Evolutionary conservation across 345 rosid species (phyloP).

Genomic region (Durio zibethinus): DNA sequence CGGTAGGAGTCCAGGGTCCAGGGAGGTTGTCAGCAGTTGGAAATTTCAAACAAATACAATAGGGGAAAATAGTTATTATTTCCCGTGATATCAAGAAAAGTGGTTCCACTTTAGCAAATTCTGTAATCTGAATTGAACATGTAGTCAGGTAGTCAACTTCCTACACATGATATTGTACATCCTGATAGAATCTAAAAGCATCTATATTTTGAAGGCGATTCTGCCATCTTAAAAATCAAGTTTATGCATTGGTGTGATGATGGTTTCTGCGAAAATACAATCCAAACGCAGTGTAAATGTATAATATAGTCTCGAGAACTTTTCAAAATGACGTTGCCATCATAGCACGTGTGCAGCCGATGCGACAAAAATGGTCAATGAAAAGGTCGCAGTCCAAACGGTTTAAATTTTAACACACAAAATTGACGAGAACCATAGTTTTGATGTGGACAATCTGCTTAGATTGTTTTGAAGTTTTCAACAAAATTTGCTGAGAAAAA

Average conservation of each 20-base stretch:
- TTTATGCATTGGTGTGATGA: background rate
- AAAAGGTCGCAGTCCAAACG: background rate
- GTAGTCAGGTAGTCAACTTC: background rate
- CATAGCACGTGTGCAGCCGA: background rate
- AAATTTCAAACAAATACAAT: slow-evolving; percentile 1
- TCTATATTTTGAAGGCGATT: background rate
- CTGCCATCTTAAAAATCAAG: background rate
- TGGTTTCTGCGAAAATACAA: too few relatives aligned
- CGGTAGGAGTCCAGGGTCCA: slow-evolving; percentile 10
- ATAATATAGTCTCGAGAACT: too few relatives aligned
- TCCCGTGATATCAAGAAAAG: background rate
- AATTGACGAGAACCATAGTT: background rate
- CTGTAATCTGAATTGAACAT: slow-evolving; percentile 11
- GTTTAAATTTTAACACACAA: background rate
- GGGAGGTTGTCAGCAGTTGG: slow-evolving; percentile 9
- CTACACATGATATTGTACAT: background rate
- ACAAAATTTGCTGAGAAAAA: background rate
- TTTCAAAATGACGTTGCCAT: too few relatives aligned
- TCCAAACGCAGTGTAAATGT: too few relatives aligned
- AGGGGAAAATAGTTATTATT: background rate
- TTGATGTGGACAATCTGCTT: background rate
- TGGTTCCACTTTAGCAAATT: background rate
- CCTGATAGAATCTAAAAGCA: background rate
- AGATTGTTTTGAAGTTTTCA: background rate
- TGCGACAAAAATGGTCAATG: slow-evolving; percentile 1